Conservation (phyloP, 805 yeast genomes). For the Cyberlindnera subsufficiens region DNA sequence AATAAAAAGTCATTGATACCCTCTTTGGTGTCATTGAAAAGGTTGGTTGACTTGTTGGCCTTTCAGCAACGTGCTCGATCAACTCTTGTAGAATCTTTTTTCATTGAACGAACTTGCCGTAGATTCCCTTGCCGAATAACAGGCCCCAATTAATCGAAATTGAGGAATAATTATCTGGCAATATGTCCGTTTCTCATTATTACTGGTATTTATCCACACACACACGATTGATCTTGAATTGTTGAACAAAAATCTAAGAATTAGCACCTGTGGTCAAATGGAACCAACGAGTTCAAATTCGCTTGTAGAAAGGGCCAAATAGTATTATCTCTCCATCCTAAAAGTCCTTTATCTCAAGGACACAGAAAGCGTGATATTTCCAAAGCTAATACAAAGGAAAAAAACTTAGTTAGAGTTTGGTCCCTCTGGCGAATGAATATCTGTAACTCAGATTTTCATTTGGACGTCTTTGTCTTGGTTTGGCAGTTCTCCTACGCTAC, state of each 20-base stretch:
- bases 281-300: not conserved
- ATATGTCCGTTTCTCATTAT: constrained; percentile 10
- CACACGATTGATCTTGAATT: no score
- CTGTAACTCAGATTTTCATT: not conserved
- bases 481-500: not conserved
- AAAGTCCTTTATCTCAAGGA: constrained; percentile 33
- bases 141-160: constrained; percentile 25
- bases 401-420: not conserved
- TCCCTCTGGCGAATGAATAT: not conserved
- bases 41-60: no score
- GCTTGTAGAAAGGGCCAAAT: not conserved
- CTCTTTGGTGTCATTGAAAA: no score
- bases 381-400: not conserved
- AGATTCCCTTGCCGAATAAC: constrained; percentile 37
- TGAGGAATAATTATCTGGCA: constrained; percentile 4
- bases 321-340: constrained; percentile 8
- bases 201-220: constrained; percentile 9
- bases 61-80: no score
- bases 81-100: no score
- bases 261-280: not conserved
- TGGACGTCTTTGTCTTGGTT: not conserved
- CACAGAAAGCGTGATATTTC: constrained; percentile 20
- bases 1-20: no score
- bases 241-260: no score
- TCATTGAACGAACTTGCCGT: no score